Evolutionary conservation across 768 basidiomycete genomes (phyloP), one percentile per base, ranked within the genome.

Genomic region (Mycena kentingensis): DNA sequence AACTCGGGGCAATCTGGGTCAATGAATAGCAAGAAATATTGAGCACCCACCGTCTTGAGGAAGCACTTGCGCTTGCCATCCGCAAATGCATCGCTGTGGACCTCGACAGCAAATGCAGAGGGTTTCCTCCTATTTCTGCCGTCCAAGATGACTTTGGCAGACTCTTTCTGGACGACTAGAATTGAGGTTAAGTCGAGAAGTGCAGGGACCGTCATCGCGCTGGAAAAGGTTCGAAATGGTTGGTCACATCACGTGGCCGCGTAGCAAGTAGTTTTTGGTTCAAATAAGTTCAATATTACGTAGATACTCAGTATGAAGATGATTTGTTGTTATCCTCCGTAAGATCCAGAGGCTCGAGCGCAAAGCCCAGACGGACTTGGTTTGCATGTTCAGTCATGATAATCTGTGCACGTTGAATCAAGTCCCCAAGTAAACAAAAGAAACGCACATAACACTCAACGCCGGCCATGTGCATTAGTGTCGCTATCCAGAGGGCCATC

Each of bases 401-500:
- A n/a, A 60, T 56, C 51, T 29, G 36, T 42, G 42, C 3, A 41
- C 44, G 28, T 42, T 16, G 24, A 41, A 36, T 19, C 28, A 26
- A 4, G 34, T 51, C n/a, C 51, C 41, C 39, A 12, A 18, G 8
- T 10, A 16, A 46, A n/a, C 11, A 42, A 25, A 25, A 24, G 19
- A 22, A 46, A 57, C 65, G 22, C 32, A 64, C 65, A 38, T 67
- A 67, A 29, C 47, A 35, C 49, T 67, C 66, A 18, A 60, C 56
- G 24, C 49, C 63, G 28, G 61, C 51, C 24, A 63, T 49, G 32
- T 65, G 64, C 2, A 65, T 52, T 13, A 65, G 41, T 4, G 52
- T 63, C 13, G 58, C 63, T 22, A 67, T 51, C 66, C 66, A 67
- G 42, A 67, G 24, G 1, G 63, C 54, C 64, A 67, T 64, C 27